These are phyloP conservation scores for Lagenaria siceraria DNA, from an alignment of 306 rosid species.

Conservation along the genomic window DNA sequence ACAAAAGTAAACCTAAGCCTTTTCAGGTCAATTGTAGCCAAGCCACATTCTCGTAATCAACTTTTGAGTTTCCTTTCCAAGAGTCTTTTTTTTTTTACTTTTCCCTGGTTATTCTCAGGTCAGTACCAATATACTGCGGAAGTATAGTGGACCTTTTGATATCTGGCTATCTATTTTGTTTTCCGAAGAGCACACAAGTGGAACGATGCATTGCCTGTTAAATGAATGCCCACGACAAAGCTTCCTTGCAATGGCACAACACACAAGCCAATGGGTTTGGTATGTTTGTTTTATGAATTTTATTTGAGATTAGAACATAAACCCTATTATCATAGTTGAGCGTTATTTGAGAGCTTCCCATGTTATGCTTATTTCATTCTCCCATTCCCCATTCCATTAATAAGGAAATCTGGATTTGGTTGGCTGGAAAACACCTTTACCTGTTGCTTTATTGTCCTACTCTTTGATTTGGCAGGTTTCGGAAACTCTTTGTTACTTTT, in stretches of 20 bases:
- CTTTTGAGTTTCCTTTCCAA: background rate
- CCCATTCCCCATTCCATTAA: background rate
- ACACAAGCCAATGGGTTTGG: conserved; percentile 94
- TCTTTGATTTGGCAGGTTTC: conserved; percentile 55
- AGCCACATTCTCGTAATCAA: background rate
- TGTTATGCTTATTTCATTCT: background rate
- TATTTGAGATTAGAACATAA: background rate
- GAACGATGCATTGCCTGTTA: conserved; percentile 43
- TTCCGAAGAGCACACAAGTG: conserved; percentile 30
- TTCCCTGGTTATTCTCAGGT: conserved; percentile 25
- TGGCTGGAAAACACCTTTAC: background rate
- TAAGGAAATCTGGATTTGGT: background rate
- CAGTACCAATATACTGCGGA: conserved; percentile 66
- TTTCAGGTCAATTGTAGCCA: background rate
- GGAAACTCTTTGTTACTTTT: conserved; percentile 66
- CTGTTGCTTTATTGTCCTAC: background rate
- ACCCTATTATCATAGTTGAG: background rate
- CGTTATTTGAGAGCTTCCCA: background rate
- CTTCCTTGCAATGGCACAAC: conserved; percentile 74
- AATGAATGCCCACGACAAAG: conserved; percentile 50
- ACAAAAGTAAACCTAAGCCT: background rate
- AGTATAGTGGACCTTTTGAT: conserved; percentile 79
- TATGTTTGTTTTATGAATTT: conserved; percentile 12
- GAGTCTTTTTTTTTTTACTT: background rate
- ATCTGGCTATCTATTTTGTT: conserved; percentile 54